Conservation (phyloP, 305 asterid genomes). For the Fraxinus sp. region DNA sequence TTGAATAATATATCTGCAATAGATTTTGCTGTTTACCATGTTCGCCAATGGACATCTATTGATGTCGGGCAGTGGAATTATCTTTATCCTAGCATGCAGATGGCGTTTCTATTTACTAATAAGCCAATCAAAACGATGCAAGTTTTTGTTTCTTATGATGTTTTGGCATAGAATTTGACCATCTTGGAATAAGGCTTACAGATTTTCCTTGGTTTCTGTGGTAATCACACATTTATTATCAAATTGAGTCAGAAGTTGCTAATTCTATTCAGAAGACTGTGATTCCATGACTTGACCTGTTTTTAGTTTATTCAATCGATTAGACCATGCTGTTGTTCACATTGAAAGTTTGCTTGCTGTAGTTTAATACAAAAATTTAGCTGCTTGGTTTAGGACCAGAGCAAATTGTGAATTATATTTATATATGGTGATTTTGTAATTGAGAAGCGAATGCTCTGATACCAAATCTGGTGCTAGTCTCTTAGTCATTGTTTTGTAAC, state of each 20-base stretch:
- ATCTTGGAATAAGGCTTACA: background rate
- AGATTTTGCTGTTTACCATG: slow-evolving; percentile 5
- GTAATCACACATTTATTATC: background rate
- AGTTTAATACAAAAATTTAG: background rate
- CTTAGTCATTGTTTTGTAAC: background rate
- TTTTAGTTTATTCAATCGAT: background rate
- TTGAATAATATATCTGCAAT: background rate
- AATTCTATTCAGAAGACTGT: background rate
- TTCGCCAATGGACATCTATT: slow-evolving; percentile 6
- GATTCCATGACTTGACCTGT: background rate
- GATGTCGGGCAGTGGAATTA: background rate
- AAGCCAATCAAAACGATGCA: background rate
- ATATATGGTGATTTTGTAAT: background rate
- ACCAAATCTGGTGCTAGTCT: background rate
- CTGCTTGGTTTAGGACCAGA: background rate
- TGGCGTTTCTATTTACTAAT: slow-evolving; percentile 5
- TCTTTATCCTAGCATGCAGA: background rate
- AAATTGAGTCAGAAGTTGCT: background rate
- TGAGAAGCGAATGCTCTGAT: background rate
- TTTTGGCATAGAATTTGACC: background rate
- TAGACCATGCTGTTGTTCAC: background rate
- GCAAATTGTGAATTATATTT: slow-evolving; percentile 5
- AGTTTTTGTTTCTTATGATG: background rate
- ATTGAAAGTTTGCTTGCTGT: background rate
- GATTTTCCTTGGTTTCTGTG: background rate